phyloP scores from a whole-genome alignment of 2,329 filamentous ascomycete genomes.

The Beauveria caledonica region DNA sequence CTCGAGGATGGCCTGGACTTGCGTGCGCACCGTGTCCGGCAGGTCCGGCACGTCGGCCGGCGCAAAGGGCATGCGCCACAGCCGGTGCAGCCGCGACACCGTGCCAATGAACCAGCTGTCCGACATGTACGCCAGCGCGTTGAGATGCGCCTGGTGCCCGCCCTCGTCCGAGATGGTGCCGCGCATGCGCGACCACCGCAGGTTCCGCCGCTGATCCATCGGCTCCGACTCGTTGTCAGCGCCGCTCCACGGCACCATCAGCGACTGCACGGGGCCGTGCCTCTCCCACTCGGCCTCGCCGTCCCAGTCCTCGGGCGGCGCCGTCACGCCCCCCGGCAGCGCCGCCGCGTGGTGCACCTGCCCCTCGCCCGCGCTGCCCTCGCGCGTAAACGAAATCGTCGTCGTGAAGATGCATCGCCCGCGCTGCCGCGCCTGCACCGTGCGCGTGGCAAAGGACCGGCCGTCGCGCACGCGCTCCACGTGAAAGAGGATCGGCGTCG shows the following conservation, averaged over 20 bases:
- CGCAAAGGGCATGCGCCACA: slow-evolving; percentile 62
- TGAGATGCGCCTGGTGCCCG: slow-evolving; percentile 73
- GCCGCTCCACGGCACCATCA: slow-evolving; percentile 21
- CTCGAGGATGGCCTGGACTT: slow-evolving; percentile 31
- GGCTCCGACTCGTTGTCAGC: slow-evolving; percentile 34
- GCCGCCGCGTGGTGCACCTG: slow-evolving; percentile 57
- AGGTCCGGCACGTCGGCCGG: slow-evolving; percentile 46
- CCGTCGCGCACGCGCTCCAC: slow-evolving; percentile 91
- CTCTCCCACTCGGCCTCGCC: slow-evolving; percentile 41
- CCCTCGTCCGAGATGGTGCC: slow-evolving; percentile 66
- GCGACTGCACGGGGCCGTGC: slow-evolving; percentile 41
- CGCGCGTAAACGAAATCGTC: slow-evolving; percentile 78
- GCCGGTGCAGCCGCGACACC: slow-evolving; percentile 67
- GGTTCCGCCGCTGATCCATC: slow-evolving; percentile 54
- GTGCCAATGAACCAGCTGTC: slow-evolving; percentile 93
- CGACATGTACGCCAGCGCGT: slow-evolving; percentile 85
- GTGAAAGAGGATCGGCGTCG: slow-evolving; percentile 85
- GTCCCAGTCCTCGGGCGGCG: slow-evolving; percentile 31
- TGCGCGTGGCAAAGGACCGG: slow-evolving; percentile 80
- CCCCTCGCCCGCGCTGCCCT: slow-evolving; percentile 44
- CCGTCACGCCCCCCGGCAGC: slow-evolving; percentile 40
- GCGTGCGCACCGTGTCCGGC: slow-evolving; percentile 30
- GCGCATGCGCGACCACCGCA: slow-evolving; percentile 66
- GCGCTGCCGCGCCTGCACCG: slow-evolving; percentile 87
- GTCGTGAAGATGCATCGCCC: slow-evolving; percentile 92